A percentile compares a stretch with the other conserved stretches of the same genome.
phyloP scores from a whole-genome alignment of 2,329 filamentous ascomycete genomes.

The Verticillium longisporum region DNA sequence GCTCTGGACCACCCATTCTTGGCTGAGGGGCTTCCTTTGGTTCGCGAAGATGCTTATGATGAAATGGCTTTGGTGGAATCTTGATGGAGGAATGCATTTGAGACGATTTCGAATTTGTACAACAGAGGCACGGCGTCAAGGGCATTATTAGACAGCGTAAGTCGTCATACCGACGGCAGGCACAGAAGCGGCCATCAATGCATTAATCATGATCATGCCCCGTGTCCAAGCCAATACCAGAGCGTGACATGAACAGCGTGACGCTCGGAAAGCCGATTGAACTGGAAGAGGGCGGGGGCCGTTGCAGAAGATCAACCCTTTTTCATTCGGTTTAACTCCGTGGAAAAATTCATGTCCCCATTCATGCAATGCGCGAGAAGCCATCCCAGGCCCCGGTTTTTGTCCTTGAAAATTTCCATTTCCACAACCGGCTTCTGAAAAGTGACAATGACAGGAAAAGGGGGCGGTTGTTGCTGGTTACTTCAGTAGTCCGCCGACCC shows the following conservation, averaged over 20 bases:
- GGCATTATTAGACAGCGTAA: not conserved
- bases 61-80: conserved; percentile 43
- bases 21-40: conserved; percentile 16
- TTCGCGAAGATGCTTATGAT: conserved; percentile 34
- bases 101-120: not conserved
- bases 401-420: conserved; percentile 5
- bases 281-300: not conserved
- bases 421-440: conserved; percentile 8
- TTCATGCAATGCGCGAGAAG: conserved; percentile 13
- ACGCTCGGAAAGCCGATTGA: no score
- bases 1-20: conserved; percentile 70
- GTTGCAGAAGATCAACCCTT: conserved; percentile 9
- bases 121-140: not conserved
- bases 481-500: conserved; percentile 6
- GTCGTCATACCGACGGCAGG: not conserved
- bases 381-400: conserved; percentile 8
- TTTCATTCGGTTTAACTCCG: conserved; percentile 13
- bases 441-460: conserved; percentile 3
- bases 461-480: not conserved
- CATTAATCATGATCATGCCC: not conserved
- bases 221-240: not conserved
- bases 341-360: conserved; percentile 8
- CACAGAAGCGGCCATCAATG: not conserved
- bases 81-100: not conserved
- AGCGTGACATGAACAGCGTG: no score